Base-by-base conservation (phyloP, 176 grass and related monocot species). In the Carex cristatella region DNA sequence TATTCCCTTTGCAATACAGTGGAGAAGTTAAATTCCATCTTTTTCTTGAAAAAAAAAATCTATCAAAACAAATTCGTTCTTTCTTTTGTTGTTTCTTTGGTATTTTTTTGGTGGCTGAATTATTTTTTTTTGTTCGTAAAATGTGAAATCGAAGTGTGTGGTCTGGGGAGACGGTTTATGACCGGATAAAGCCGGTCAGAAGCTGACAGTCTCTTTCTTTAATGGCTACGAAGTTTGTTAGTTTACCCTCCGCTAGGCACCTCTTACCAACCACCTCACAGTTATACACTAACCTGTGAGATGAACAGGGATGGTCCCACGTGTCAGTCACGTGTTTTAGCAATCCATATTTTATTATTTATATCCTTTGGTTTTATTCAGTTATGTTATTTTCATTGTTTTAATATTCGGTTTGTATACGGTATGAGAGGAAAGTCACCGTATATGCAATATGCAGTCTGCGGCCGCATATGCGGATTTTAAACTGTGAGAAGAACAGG, bases 291-390 rank as follows among this genome's bases (percentile, higher is more conserved):
- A 19, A 32, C 44, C 32, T 0, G 72, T 76, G 48, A 55, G 46
- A 55, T 55, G 23, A 0, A 31, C 18, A 6, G 46, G 54, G 11
- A 8, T 16, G 56, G 58, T 40, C 57, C 79, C 79, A 81, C 32
- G 0, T 81, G 54, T 81, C 58, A 61, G 18, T 63, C 13, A 12
- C 2, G 16, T 65, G 59, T 65, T 81, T 4, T 60, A 61, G 31
- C 56, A 56, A 5, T 33, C 27, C 15, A 30, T 23, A 23, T 23
- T 23, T 23, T 23, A 23, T 23, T 23, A 23, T 23, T 23, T 23
- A 81, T 81, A 64, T 81, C 57, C 59, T 65, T 64, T 12, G 28
- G 42, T 78, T 57, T 63, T 46, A 63, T 63, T 61, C 55, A 56
- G 38, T 81, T 81, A 3, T 62, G 9, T 18, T 62, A 38, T 23